Evolutionary conservation across 192 early-diverging fungal species (phyloP).

Genomic region (Gonapodya prolifera): DNA sequence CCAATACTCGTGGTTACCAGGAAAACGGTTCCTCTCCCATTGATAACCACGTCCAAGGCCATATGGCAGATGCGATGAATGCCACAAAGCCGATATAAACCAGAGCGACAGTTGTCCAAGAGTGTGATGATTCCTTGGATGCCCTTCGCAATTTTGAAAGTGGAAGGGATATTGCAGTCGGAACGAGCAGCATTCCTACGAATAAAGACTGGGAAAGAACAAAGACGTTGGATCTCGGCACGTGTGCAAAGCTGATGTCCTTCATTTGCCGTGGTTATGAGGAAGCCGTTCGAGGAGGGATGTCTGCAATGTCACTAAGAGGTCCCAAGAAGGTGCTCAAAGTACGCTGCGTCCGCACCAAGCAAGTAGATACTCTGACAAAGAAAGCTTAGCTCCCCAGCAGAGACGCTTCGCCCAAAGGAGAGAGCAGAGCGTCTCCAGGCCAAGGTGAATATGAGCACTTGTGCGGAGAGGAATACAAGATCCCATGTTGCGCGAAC

Average conservation of each 20-base stretch:
- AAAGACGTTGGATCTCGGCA: no score
- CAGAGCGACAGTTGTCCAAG: slow-evolving; percentile 18
- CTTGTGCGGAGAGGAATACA: slow-evolving; percentile 33
- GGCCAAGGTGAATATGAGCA: slow-evolving; percentile 20
- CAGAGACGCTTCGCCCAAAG: not conserved
- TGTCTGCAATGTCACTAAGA: slow-evolving; percentile 39
- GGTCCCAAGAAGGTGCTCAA: slow-evolving; percentile 19
- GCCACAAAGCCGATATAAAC: slow-evolving; percentile 23
- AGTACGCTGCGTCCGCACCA: slow-evolving; percentile 11
- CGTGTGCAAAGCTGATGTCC: no score
- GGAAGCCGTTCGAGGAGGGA: slow-evolving; percentile 53
- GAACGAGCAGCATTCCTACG: slow-evolving; percentile 32
- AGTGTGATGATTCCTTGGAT: slow-evolving; percentile 9
- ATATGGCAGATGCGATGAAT: slow-evolving; percentile 36
- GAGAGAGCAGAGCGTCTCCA: slow-evolving; percentile 18
- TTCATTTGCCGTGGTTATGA: no score
- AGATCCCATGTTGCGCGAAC: no score
- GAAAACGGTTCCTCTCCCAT: slow-evolving; percentile 49
- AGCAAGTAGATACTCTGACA: slow-evolving; percentile 15
- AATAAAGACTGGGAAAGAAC: no score
- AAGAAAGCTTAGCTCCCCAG: not conserved
- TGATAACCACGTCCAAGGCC: slow-evolving; percentile 32
- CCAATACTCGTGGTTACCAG: slow-evolving; percentile 40
- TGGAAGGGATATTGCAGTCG: slow-evolving; percentile 30
- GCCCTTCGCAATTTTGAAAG: slow-evolving; percentile 34